Evolutionary conservation across 2,329 filamentous ascomycete species (phyloP), one percentile per base, ranked within the genome.

Genomic region (Colletotrichum zoysiae): DNA sequence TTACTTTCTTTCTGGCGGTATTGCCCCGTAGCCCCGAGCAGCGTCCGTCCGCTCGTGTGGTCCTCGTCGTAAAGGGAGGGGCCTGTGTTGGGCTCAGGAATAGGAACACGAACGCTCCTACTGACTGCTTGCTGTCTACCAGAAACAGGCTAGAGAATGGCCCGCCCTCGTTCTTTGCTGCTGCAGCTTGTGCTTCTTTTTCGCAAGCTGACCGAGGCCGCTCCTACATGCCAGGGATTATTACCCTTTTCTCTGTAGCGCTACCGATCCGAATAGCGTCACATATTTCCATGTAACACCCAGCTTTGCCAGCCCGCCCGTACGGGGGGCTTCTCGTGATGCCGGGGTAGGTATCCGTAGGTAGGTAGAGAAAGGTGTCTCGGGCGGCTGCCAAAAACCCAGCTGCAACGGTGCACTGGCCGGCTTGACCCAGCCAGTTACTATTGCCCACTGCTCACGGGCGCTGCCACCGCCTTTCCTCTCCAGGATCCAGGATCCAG

Each of bases 161-260:
- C 33, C 51, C 51, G 30, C 33, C 51, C 51, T 33, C 16, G 26
- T 18, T 20, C 14, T 11, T 18, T n/a, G n/a, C n/a, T n/a, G n/a
- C n/a, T n/a, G n/a, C n/a, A n/a, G n/a, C 40, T 40, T 23, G 23
- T 26, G n/a, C n/a, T n/a, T n/a, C 30, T 35, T 38, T 35, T 38
- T 38, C 46, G 20, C 12, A 40, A 30, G 46, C 33, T 62, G 20
- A 16, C 8, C 14, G 35, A 60, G 18, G 57, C 23, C n/a, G 33
- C 33, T 38, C 46, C 53, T 16, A 18, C 38, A 53, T 9, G 23
- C 42, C 50, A 40, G 51, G 60, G 30, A 57, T 44, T 26, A 57
- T 44, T 26, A 42, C 40, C 66, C 66, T 44, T 65, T 65, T 38
- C 38, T 50, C 23, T 65, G 40, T 50, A 42, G 66, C 23, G 51